These are phyloP conservation scores for Aspergillus fumigatus DNA, from an alignment of 2,329 filamentous ascomycete species.

Conservation along the genomic window DNA sequence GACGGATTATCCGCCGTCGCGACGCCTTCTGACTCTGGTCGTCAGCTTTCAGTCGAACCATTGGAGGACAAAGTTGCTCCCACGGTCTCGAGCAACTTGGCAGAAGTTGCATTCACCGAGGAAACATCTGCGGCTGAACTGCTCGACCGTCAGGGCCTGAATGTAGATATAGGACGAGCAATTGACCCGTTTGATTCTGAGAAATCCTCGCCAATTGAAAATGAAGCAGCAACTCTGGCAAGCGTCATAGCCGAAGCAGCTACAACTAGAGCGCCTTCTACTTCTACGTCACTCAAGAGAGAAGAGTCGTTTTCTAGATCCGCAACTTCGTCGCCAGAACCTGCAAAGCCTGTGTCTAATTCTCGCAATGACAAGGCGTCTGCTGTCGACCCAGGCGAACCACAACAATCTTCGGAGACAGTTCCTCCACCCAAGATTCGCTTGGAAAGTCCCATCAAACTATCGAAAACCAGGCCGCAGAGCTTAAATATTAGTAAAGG, in stretches of 20 bases:
- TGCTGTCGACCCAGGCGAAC: background rate
- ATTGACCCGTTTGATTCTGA: background rate
- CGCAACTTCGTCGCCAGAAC: background rate
- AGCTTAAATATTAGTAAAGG: conserved; percentile 19
- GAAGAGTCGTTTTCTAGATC: background rate
- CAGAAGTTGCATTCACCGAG: background rate
- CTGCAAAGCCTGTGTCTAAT: background rate
- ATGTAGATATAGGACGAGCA: background rate
- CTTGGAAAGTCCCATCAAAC: conserved; percentile 32
- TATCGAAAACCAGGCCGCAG: conserved; percentile 22
- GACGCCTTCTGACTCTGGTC: background rate
- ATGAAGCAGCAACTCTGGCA: background rate
- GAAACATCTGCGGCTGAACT: background rate
- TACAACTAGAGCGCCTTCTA: background rate
- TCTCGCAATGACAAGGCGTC: conserved; percentile 1
- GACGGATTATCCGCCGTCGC: background rate
- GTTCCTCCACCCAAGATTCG: conserved; percentile 17
- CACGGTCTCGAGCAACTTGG: background rate
- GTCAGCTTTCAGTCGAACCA: background rate
- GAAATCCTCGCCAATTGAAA: background rate
- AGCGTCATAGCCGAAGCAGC: background rate
- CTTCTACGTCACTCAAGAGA: background rate
- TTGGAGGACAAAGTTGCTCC: background rate
- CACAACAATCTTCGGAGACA: conserved; percentile 4
- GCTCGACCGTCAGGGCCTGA: background rate